Evolutionary conservation across 352 stramenopile genomes (phyloP).

Genomic region (Albugo laibachii): DNA sequence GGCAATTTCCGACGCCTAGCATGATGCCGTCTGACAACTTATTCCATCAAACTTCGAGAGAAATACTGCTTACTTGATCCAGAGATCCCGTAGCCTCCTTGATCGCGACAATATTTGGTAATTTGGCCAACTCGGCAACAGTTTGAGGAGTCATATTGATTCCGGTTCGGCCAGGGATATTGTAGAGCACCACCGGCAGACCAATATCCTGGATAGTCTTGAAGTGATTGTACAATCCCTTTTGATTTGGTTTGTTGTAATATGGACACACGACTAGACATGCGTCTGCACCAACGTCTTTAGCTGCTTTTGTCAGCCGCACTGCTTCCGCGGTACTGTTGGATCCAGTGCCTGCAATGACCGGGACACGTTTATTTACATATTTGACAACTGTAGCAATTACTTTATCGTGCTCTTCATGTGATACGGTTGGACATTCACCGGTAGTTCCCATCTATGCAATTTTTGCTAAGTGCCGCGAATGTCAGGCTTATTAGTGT

Average conservation of each 20-base stretch:
- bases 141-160: conserved; percentile 90
- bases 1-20: conserved; percentile 65
- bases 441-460: conserved; percentile 86
- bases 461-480: not conserved
- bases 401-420: conserved; percentile 90
- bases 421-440: conserved; percentile 88
- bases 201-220: conserved; percentile 72
- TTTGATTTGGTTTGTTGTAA: conserved; percentile 98
- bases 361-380: conserved; percentile 64
- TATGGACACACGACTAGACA: conserved; percentile 94
- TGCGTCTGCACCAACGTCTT: conserved; percentile 86
- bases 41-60: not conserved
- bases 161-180: conserved; percentile 92
- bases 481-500: not conserved
- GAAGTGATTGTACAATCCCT: conserved; percentile 89
- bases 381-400: conserved; percentile 81
- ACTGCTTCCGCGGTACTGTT: conserved; percentile 82
- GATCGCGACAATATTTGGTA: conserved; percentile 93
- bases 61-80: conserved; percentile 26
- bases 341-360: conserved; percentile 91
- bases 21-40: not conserved
- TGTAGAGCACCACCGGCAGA: conserved; percentile 92
- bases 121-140: conserved; percentile 81
- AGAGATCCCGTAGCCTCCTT: conserved; percentile 94
- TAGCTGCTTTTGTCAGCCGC: conserved; percentile 72